Conservation (phyloP, 805 yeast genomes). For the Metschnikowia colocasiae region DNA sequence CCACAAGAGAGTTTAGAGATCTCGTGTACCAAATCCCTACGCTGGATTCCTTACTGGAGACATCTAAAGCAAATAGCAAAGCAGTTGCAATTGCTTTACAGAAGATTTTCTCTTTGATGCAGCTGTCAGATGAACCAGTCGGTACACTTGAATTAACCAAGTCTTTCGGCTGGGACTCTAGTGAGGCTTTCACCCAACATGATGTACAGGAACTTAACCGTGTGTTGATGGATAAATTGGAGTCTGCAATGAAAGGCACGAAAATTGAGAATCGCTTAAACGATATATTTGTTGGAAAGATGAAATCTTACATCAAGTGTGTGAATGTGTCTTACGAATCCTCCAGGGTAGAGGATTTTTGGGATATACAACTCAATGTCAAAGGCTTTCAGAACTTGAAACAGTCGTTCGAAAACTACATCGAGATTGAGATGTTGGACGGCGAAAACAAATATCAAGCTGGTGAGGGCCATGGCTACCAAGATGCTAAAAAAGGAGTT, state of each 20-base stretch:
- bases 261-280: slow-evolving; percentile 54
- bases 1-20: slow-evolving; percentile 76
- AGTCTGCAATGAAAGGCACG: slow-evolving; percentile 86
- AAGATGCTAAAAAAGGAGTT: slow-evolving; percentile 96
- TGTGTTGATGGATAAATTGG: slow-evolving; percentile 90
- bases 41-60: slow-evolving; percentile 20
- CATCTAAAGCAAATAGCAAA: slow-evolving; percentile 30
- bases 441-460: slow-evolving; percentile 98
- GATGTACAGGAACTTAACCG: slow-evolving; percentile 97
- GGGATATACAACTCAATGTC: slow-evolving; percentile 97
- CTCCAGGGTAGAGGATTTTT: slow-evolving; percentile 86
- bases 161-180: slow-evolving; percentile 96
- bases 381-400: slow-evolving; percentile 70
- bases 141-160: slow-evolving; percentile 84
- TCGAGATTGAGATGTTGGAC: slow-evolving; percentile 81
- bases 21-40: slow-evolving; percentile 91
- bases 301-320: slow-evolving; percentile 93
- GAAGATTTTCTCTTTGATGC: slow-evolving; percentile 76
- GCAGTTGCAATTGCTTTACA: slow-evolving; percentile 80
- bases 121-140: slow-evolving; percentile 69
- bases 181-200: slow-evolving; percentile 95
- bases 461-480: slow-evolving; percentile 76
- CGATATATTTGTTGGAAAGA: slow-evolving; percentile 90
- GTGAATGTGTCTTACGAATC: slow-evolving; percentile 91
- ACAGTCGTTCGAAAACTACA: slow-evolving; percentile 79